These are phyloP conservation scores for Exophiala spinifera DNA, from an alignment of 2,329 filamentous ascomycete genomes.

Conservation along the genomic window DNA sequence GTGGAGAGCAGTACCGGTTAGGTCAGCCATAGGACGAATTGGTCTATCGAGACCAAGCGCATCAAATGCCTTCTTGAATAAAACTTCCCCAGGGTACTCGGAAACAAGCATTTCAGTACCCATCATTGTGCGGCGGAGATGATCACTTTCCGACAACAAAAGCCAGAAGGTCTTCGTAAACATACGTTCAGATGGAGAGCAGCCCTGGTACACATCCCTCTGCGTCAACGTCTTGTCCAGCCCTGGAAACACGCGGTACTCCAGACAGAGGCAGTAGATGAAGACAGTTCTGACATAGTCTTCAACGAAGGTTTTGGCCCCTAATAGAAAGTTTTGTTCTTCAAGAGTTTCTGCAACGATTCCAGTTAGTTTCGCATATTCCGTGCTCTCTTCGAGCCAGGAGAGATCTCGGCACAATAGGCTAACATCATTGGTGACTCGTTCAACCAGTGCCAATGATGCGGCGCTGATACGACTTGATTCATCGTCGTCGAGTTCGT, in stretches of 20 bases:
- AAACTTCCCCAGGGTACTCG: background rate
- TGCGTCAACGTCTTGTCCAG: constrained; percentile 10
- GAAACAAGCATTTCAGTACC: too few relatives aligned
- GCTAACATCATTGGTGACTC: constrained; percentile 41
- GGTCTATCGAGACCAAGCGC: background rate
- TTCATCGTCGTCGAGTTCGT: constrained; percentile 53
- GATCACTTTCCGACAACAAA: constrained; percentile 7
- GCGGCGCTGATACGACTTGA: constrained; percentile 59
- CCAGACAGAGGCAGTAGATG: constrained; percentile 26
- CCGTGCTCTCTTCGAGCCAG: constrained; percentile 38
- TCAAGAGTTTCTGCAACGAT: constrained; percentile 21
- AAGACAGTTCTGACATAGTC: constrained; percentile 35
- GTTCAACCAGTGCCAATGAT: constrained; percentile 51
- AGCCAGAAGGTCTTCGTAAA: constrained; percentile 36
- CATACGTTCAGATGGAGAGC: constrained; percentile 14
- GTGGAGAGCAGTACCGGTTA: background rate
- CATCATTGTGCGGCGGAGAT: too few relatives aligned
- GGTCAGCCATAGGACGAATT: background rate
- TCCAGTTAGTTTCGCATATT: constrained; percentile 33
- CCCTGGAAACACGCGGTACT: constrained; percentile 1
- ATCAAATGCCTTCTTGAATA: background rate
- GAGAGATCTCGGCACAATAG: constrained; percentile 36
- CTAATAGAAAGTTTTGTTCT: constrained; percentile 20
- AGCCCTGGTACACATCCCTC: constrained; percentile 5
- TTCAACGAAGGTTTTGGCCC: constrained; percentile 32